Percentiles rank a stretch among this genome's conserved stretches.
phyloP scores from a whole-genome alignment of 257 asterid genomes.

The Scutellaria galericulata region DNA sequence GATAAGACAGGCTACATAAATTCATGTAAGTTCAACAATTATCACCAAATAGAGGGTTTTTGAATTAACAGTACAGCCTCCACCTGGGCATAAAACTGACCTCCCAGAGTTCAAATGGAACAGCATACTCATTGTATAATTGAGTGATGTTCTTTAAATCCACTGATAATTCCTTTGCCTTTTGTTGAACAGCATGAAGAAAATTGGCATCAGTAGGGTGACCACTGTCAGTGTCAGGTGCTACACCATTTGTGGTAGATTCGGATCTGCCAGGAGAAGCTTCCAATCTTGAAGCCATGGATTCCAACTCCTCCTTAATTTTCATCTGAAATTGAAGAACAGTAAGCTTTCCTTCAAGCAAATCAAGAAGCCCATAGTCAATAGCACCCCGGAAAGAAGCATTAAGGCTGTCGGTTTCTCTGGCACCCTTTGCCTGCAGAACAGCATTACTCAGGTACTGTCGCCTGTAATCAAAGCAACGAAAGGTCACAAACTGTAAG shows the following conservation, averaged over 20 bases:
- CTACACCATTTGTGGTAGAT: slow-evolving; percentile 46
- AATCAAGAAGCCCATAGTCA: slow-evolving; percentile 89
- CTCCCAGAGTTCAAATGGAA: slow-evolving; percentile 97
- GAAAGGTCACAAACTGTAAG: slow-evolving; percentile 36
- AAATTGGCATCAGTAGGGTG: slow-evolving; percentile 46
- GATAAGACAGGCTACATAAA: background rate
- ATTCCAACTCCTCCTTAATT: slow-evolving; percentile 84
- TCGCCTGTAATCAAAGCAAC: slow-evolving; percentile 66
- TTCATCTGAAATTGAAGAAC: slow-evolving; percentile 94
- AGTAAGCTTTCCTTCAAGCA: slow-evolving; percentile 97
- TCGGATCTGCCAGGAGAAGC: slow-evolving; percentile 56
- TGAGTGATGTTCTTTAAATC: slow-evolving; percentile 92
- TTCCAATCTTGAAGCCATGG: slow-evolving; percentile 66
- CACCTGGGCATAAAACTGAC: slow-evolving; percentile 45
- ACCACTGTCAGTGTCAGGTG: slow-evolving; percentile 48
- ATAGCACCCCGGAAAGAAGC: slow-evolving; percentile 61
- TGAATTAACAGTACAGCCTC: slow-evolving; percentile 22
- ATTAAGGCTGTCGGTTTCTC: slow-evolving; percentile 54
- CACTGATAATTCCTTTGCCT: slow-evolving; percentile 76
- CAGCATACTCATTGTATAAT: slow-evolving; percentile 93
- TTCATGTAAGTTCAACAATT: background rate
- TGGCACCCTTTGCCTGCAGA: slow-evolving; percentile 96
- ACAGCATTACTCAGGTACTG: slow-evolving; percentile 98
- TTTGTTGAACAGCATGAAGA: slow-evolving; percentile 49
- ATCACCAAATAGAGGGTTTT: slow-evolving; percentile 11